phyloP scores from a whole-genome alignment of 1,284 basidiomycete genomes.

The Papiliotrema laurentii region DNA sequence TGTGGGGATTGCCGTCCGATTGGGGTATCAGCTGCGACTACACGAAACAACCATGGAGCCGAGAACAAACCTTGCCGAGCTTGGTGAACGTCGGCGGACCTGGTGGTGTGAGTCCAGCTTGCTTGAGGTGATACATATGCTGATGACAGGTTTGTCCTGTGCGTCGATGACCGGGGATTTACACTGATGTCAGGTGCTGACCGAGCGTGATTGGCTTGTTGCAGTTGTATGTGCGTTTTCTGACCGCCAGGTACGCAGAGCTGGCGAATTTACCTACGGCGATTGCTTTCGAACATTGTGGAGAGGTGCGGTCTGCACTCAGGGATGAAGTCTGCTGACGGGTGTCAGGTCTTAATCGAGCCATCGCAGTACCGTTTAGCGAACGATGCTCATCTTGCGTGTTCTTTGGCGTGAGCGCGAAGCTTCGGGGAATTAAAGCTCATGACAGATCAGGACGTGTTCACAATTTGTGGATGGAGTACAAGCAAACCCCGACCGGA shows the following conservation, averaged over 20 bases:
- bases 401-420: neutral
- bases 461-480: conserved; percentile 5
- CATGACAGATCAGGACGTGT: neutral
- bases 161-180: too few species aligned
- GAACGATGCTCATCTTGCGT: neutral
- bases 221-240: neutral
- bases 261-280: conserved; percentile 9
- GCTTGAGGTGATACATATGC: neutral
- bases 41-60: too few species aligned
- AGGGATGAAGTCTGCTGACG: too few species aligned
- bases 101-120: conserved; percentile 15
- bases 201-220: neutral
- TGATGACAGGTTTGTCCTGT: conserved; percentile 7
- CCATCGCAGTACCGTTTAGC: too few species aligned
- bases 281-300: too few species aligned
- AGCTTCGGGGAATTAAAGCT: neutral
- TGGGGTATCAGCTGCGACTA: conserved; percentile 15
- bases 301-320: too few species aligned
- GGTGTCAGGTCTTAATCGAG: too few species aligned
- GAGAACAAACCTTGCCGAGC: too few species aligned
- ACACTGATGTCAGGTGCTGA: conserved; percentile 6
- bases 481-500: neutral
- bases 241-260: conserved; percentile 9
- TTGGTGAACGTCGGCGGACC: too few species aligned
- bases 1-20: conserved; percentile 13